Evolutionary conservation across 495 filamentous ascomycete genomes (phyloP), one percentile per base, ranked within the genome.

Genomic region (Aspergillus saccharolyticus): DNA sequence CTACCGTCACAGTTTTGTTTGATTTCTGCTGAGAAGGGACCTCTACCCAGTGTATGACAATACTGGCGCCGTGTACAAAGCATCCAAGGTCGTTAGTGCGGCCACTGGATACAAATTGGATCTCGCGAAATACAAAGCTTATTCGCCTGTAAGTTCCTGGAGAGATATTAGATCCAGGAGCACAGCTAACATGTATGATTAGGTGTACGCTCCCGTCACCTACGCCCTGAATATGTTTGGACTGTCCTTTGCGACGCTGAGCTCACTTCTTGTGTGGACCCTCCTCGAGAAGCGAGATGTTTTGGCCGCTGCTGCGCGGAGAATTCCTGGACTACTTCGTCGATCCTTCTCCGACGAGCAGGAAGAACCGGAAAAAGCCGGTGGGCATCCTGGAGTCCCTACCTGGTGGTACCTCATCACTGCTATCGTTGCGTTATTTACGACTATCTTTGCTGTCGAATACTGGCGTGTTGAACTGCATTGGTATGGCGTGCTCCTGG

Each of bases 361-460:
- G 70, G 87, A 78, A 55, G 45, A 17, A 52, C 49, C 30, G 42
- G 57, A 22, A 56, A 60, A 39, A 21, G 12, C 45, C 15, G 56
- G 33, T 12, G 10, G 44, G 51, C 89, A 89, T 57, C 78, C 83
- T 51, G 88, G 93, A 69, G 89, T 88, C 0, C 90, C 90, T 2
- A 77, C 86, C 45, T 78, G 77, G 59, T 94, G 90, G 90, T 94
- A 94, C 65, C 69, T 91, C 17, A 20, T 80, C 20, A 87, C 85
- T 0, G 89, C 85, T 55, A 60, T 86, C 1, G 74, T 81, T 18
- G 91, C 91, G 82, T 78, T 83, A 1, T 85, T 83, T 6, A 81
- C 91, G 46, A 83, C 87, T 5, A 88, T 94, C 18, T 92, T 93
- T 63, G 83, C 91, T 84, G 65, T 94, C 86, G 70, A 88, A 84